Conservation (phyloP, 768 basidiomycete species). For the Leccinum sublutescens region DNA sequence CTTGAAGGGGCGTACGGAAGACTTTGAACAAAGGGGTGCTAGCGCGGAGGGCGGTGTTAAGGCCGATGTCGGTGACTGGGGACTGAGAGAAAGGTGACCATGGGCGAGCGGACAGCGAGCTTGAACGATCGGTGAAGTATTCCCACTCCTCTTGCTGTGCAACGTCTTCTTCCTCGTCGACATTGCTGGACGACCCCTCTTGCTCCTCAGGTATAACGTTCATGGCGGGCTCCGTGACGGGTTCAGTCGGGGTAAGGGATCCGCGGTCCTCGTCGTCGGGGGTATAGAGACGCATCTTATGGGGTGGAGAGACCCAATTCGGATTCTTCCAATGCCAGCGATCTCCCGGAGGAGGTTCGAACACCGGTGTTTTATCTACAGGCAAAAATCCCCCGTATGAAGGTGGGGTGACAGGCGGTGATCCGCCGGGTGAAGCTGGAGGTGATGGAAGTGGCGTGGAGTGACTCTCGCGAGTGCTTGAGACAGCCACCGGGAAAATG, state of each 20-base stretch:
- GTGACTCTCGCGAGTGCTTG: constrained; percentile 17
- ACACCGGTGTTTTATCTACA: constrained; percentile 17
- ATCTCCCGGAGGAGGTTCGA: constrained; percentile 29
- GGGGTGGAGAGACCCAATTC: constrained; percentile 34
- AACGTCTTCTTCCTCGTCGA: constrained; percentile 11
- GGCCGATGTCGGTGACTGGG: constrained; percentile 22
- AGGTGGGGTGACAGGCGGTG: constrained; percentile 19
- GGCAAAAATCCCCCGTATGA: constrained; percentile 17
- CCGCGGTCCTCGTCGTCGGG: constrained; percentile 22
- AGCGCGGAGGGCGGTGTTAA: constrained; percentile 25
- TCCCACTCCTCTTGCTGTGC: constrained; percentile 8
- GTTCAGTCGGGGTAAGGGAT: constrained; percentile 33
- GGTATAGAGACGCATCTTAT: constrained; percentile 24
- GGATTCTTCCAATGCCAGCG: constrained; percentile 37
- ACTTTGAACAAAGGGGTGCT: constrained; percentile 36
- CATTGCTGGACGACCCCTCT: constrained; percentile 7
- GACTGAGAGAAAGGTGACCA: constrained; percentile 30
- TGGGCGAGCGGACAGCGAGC: constrained; percentile 24
- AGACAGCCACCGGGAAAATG: constrained; percentile 13
- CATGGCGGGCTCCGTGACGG: constrained; percentile 20
- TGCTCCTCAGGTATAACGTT: constrained; percentile 11
- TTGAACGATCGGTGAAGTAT: constrained; percentile 15
- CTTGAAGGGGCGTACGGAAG: constrained; percentile 31
- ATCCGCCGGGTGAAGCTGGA: constrained; percentile 27
- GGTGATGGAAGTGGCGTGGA: constrained; percentile 27